phyloP scores from a whole-genome alignment of 225 moss, liverwort and hornwort species.

The Thuidium tamariscinum region DNA sequence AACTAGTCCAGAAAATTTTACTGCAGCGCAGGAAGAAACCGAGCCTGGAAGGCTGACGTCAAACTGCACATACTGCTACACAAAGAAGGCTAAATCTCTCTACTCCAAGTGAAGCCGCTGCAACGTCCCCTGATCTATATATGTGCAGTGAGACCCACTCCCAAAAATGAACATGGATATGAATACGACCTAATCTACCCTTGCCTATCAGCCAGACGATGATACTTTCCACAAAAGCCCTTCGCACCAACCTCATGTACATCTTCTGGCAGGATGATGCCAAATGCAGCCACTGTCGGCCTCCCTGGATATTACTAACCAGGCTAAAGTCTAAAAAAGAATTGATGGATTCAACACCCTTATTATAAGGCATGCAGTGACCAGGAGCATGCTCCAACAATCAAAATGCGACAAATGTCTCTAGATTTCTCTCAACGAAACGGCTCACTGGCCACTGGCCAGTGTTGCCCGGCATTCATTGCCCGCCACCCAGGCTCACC shows the following conservation, averaged over 20 bases:
- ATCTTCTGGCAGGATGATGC: conserved; percentile 17
- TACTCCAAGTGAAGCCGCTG: conserved; percentile 8
- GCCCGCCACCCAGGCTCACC: not conserved
- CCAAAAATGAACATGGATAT: conserved; percentile 12
- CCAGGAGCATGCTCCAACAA: conserved; percentile 12
- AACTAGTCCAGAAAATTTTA: conserved; percentile 1
- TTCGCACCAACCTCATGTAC: conserved; percentile 21
- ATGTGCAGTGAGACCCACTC: conserved; percentile 14
- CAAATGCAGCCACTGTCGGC: not conserved
- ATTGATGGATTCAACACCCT: conserved; percentile 27
- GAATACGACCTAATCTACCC: conserved; percentile 10
- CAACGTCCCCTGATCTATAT: conserved; percentile 15
- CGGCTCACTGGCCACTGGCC: not conserved
- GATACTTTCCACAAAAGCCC: conserved; percentile 17
- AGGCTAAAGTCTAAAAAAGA: conserved; percentile 19
- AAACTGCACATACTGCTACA: not conserved
- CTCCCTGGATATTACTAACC: conserved; percentile 15
- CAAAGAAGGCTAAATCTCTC: not conserved
- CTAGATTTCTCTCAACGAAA: not conserved
- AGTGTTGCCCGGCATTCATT: not conserved
- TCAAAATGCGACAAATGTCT: conserved; percentile 6
- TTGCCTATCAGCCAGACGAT: conserved; percentile 7
- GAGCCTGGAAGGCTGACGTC: not conserved
- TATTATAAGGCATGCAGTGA: conserved; percentile 21
- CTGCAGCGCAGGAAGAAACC: not conserved